Conservation (phyloP, 192 early-diverging fungal species). For the Backusella liffmaniae region DNA sequence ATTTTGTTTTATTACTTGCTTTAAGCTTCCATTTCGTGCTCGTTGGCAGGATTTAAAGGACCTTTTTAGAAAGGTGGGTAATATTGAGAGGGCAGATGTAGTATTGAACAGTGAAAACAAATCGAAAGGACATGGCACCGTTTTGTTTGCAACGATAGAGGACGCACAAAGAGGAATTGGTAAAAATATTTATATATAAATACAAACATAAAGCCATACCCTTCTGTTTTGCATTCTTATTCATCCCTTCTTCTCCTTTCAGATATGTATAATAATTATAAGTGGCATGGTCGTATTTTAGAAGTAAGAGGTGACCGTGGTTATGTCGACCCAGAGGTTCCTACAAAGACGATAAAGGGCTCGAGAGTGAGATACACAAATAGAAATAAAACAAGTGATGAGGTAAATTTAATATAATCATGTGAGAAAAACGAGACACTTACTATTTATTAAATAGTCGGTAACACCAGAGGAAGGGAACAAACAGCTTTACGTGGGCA, state of each 20-base stretch:
- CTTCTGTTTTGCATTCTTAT: not conserved
- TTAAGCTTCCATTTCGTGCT: conserved; percentile 67
- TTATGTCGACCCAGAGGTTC: conserved; percentile 39
- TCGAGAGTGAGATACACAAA: conserved; percentile 20
- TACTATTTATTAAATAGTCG: conserved; percentile 6
- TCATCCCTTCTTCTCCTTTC: not conserved
- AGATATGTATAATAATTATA: conserved; percentile 63
- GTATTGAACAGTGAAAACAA: conserved; percentile 51
- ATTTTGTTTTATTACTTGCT: conserved; percentile 2
- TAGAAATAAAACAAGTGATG: conserved; percentile 8
- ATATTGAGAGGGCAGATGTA: conserved; percentile 66
- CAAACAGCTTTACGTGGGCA: conserved; percentile 71
- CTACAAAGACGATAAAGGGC: not conserved
- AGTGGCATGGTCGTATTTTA: conserved; percentile 69
- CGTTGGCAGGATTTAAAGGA: conserved; percentile 76
- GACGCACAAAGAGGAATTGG: conserved; percentile 70
- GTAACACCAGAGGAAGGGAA: conserved; percentile 9
- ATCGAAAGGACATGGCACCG: conserved; percentile 73
- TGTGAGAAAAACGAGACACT: conserved; percentile 7
- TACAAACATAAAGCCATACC: not conserved
- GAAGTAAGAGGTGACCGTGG: conserved; percentile 74
- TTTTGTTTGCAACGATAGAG: conserved; percentile 62
- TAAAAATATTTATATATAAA: not conserved
- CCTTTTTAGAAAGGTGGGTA: conserved; percentile 68
- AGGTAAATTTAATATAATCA: not conserved